Evolutionary conservation across 345 rosid genomes (phyloP).

Genomic region (Kernera saxatilis): DNA sequence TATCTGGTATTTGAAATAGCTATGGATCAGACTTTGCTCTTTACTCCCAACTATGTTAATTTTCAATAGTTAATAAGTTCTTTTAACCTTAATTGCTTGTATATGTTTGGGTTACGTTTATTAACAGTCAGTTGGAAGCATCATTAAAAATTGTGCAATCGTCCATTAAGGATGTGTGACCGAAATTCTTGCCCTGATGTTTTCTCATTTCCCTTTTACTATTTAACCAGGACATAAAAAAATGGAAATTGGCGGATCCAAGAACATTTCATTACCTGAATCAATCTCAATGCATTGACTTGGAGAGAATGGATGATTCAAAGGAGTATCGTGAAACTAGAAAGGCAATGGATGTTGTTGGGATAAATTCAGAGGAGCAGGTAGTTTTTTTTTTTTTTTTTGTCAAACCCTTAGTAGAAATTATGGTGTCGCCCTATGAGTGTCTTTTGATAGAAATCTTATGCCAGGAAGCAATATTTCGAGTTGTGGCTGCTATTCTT

Average conservation of each 20-base stretch:
- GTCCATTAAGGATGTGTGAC: background rate
- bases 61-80: background rate
- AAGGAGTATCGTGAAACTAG: conserved; percentile 80
- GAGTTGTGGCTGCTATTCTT: conserved; percentile 90
- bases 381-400: conserved; percentile 32
- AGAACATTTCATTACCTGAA: conserved; percentile 87
- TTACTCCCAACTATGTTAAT: conserved; percentile 3
- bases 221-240: conserved; percentile 56
- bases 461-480: conserved; percentile 79
- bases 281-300: conserved; percentile 79
- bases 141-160: conserved; percentile 2
- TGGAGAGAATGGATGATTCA: conserved; percentile 80
- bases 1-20: background rate
- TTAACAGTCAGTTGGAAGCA: background rate
- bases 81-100: background rate
- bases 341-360: conserved; percentile 94
- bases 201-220: background rate
- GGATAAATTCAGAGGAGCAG: conserved; percentile 86
- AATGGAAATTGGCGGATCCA: conserved; percentile 72
- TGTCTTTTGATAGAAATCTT: conserved; percentile 2
- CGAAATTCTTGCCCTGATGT: background rate
- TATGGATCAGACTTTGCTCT: conserved; percentile 4
- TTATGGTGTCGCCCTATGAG: background rate
- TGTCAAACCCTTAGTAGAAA: background rate
- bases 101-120: conserved; percentile 1